Conservation (phyloP, 176 grass and related monocot species). For the Ampelocalamus luodianensis region DNA sequence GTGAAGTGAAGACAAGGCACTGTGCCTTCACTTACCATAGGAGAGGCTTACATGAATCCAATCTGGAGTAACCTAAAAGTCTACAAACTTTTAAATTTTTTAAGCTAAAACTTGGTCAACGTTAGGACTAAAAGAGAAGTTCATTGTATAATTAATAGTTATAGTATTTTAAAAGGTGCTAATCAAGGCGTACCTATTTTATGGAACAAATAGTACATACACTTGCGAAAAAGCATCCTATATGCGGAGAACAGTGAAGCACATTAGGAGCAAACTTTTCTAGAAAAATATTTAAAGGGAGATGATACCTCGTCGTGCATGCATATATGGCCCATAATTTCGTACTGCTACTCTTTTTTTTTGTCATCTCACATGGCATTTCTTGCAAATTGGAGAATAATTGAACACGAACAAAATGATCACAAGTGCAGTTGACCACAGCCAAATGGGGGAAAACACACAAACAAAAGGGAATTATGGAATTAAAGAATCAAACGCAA, state of each 20-base stretch:
- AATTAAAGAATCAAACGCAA: constrained; percentile 6
- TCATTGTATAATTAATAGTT: neutral
- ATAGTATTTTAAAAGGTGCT: neutral
- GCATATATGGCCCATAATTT: constrained; percentile 8
- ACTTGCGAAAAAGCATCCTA: neutral
- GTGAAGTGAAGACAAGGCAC: neutral
- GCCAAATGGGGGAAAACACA: neutral
- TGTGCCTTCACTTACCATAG: neutral
- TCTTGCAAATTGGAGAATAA: constrained; percentile 42
- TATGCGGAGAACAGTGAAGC: constrained; percentile 22
- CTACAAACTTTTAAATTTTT: neutral
- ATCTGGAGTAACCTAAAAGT: neutral
- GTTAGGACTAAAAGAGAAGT: neutral
- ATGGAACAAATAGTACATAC: neutral
- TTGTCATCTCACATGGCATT: constrained; percentile 24
- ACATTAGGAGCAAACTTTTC: constrained; percentile 12
- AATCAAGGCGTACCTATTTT: neutral
- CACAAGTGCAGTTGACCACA: neutral
- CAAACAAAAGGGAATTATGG: neutral
- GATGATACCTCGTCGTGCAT: constrained; percentile 29
- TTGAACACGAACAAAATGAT: neutral
- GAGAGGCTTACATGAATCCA: neutral
- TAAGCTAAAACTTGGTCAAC: neutral
- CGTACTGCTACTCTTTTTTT: neutral
- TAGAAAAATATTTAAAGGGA: neutral